These are phyloP conservation scores for Trichoderma virens DNA, from an alignment of 495 filamentous ascomycete species.

Conservation along the genomic window DNA sequence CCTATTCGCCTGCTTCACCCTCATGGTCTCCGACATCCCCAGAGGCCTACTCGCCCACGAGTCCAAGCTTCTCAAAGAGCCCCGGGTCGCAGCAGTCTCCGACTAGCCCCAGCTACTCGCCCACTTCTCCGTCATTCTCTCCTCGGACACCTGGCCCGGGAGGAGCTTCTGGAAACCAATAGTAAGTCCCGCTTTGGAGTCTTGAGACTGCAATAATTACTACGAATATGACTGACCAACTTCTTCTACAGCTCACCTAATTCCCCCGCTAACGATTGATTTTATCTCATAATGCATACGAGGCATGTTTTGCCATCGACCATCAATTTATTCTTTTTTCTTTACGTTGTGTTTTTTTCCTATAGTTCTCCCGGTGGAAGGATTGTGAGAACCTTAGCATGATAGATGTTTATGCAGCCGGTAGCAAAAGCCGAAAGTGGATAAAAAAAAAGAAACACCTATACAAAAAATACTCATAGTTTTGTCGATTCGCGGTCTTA, in stretches of 20 bases:
- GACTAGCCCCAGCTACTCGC: conserved; percentile 48
- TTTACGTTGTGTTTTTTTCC: neutral
- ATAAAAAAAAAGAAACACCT: neutral
- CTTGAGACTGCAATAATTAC: neutral
- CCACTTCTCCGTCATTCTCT: conserved; percentile 39
- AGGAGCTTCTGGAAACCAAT: conserved; percentile 27
- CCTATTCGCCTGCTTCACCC: conserved; percentile 68
- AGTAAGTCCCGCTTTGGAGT: conserved; percentile 21
- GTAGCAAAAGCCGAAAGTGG: neutral
- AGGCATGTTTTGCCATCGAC: neutral
- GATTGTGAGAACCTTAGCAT: conserved; percentile 2
- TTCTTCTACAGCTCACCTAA: conserved; percentile 12
- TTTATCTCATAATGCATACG: neutral
- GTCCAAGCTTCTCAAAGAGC: conserved; percentile 58
- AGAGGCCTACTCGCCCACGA: conserved; percentile 68
- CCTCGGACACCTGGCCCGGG: conserved; percentile 33
- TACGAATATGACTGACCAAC: conserved; percentile 6
- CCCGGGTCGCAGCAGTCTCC: conserved; percentile 44
- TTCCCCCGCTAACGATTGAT: conserved; percentile 13
- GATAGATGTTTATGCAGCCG: conserved; percentile 4
- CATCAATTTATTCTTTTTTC: neutral
- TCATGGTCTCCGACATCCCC: conserved; percentile 62
- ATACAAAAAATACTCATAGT: neutral
- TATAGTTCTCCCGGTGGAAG: conserved; percentile 3
- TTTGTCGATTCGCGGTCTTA: neutral